Percentiles rank a stretch among this genome's conserved stretches.
Evolutionary conservation across 176 grass and related monocot genomes (phyloP).

Genomic region (Tillandsia leiboldiana): DNA sequence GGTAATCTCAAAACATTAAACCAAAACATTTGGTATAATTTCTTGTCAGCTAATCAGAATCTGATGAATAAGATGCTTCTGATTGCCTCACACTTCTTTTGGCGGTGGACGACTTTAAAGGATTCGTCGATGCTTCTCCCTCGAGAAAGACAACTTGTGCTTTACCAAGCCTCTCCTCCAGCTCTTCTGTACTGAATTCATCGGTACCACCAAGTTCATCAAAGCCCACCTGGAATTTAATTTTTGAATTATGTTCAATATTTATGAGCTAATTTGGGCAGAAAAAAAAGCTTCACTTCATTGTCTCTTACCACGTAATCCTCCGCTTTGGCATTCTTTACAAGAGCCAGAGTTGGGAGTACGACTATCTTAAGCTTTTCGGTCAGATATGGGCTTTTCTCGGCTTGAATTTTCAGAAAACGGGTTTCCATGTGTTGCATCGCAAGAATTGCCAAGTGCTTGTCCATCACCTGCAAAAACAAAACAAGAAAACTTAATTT

Average conservation of each 20-base stretch:
- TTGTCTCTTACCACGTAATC: conserved; percentile 72
- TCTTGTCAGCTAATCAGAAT: conserved; percentile 52
- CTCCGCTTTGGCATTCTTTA: conserved; percentile 89
- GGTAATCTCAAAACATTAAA: neutral
- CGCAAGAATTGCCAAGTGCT: conserved; percentile 68
- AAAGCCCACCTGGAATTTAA: conserved; percentile 61
- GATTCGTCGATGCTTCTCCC: conserved; percentile 49
- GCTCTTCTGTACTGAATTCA: conserved; percentile 64
- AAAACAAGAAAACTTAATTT: neutral
- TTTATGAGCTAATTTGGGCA: neutral
- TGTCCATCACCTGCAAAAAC: conserved; percentile 74
- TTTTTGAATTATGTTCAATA: neutral
- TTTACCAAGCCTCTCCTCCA: conserved; percentile 75
- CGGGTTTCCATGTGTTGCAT: conserved; percentile 91
- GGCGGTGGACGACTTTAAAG: conserved; percentile 19
- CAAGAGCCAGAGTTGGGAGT: conserved; percentile 75
- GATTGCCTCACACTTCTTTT: conserved; percentile 69
- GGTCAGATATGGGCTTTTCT: conserved; percentile 86
- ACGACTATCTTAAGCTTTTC: conserved; percentile 80
- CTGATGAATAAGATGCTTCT: conserved; percentile 45
- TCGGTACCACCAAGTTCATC: conserved; percentile 92
- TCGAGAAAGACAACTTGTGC: conserved; percentile 66
- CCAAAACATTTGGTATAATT: neutral
- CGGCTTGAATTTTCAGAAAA: conserved; percentile 91
- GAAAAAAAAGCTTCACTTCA: neutral